phyloP scores from a whole-genome alignment of 2,329 filamentous ascomycete genomes.

The Arthrobotrys conoides region DNA sequence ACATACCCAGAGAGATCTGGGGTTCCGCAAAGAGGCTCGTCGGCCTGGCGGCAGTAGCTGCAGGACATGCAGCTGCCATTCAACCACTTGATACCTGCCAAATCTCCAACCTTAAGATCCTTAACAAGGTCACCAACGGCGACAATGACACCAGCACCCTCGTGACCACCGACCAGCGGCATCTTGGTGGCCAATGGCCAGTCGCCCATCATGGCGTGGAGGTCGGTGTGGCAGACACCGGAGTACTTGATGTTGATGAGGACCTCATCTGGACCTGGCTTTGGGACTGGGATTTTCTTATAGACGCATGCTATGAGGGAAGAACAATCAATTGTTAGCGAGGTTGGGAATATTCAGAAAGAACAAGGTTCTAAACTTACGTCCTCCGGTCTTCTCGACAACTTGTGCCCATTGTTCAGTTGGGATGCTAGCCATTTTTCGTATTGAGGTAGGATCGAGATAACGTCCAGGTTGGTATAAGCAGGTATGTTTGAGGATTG shows the following conservation, averaged over 20 bases:
- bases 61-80: slow-evolving; percentile 88
- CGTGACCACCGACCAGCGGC: slow-evolving; percentile 85
- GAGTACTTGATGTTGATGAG: slow-evolving; percentile 74
- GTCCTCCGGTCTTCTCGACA: slow-evolving; percentile 82
- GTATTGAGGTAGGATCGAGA: slow-evolving; percentile 54
- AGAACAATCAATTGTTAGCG: slow-evolving; percentile 64
- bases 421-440: slow-evolving; percentile 71
- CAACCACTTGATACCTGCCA: slow-evolving; percentile 93
- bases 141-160: slow-evolving; percentile 82
- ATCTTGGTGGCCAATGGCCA: slow-evolving; percentile 88
- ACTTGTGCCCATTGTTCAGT: slow-evolving; percentile 92
- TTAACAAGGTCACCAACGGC: slow-evolving; percentile 77
- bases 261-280: slow-evolving; percentile 89
- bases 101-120: slow-evolving; percentile 84
- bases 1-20: slow-evolving; percentile 84
- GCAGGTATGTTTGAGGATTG: neutral
- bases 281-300: slow-evolving; percentile 85
- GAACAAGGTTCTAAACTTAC: slow-evolving; percentile 69
- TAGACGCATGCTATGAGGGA: slow-evolving; percentile 69
- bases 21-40: slow-evolving; percentile 85
- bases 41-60: slow-evolving; percentile 77
- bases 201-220: slow-evolving; percentile 82
- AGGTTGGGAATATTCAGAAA: slow-evolving; percentile 57
- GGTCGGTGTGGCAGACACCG: slow-evolving; percentile 65
- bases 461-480: slow-evolving; percentile 32